Evolutionary conservation across 2,329 filamentous ascomycete species (phyloP).

Genomic region (Aspergillus piperis): DNA sequence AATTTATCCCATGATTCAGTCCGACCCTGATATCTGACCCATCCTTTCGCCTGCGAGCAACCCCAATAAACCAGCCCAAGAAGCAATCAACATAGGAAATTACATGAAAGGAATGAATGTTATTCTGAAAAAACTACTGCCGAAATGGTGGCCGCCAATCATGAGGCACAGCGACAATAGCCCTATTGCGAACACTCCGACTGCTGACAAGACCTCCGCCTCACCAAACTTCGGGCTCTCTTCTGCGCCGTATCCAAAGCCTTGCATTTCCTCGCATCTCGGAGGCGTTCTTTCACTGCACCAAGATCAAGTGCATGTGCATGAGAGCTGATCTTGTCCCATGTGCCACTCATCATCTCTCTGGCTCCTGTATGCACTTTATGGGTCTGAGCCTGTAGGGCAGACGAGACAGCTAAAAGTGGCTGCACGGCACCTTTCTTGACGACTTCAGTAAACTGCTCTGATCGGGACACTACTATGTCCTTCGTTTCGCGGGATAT

Average conservation of each 20-base stretch:
- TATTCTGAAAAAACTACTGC: not conserved
- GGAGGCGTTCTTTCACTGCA: conserved; percentile 30
- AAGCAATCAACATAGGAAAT: conserved; percentile 8
- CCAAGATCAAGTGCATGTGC: conserved; percentile 27
- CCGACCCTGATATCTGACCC: conserved; percentile 2
- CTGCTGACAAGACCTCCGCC: conserved; percentile 20
- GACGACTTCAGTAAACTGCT: conserved; percentile 36
- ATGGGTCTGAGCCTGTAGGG: conserved; percentile 32
- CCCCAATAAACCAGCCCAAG: conserved; percentile 14
- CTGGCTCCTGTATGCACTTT: conserved; percentile 31
- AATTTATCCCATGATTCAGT: conserved; percentile 8
- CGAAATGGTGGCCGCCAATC: not conserved
- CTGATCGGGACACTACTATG: conserved; percentile 34
- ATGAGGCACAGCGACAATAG: conserved; percentile 1
- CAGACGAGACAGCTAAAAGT: conserved; percentile 34
- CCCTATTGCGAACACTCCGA: conserved; percentile 9
- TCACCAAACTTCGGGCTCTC: conserved; percentile 34
- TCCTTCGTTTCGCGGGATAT: conserved; percentile 26
- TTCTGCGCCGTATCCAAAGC: conserved; percentile 39
- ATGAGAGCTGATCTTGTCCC: conserved; percentile 29
- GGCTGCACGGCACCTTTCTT: conserved; percentile 33
- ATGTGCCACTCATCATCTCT: conserved; percentile 30
- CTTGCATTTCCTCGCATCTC: conserved; percentile 29
- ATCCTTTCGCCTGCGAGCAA: conserved; percentile 12
- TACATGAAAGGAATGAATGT: not conserved